Evolutionary conservation across 2,329 filamentous ascomycete genomes (phyloP).

Genomic region (Penicillium sp.): DNA sequence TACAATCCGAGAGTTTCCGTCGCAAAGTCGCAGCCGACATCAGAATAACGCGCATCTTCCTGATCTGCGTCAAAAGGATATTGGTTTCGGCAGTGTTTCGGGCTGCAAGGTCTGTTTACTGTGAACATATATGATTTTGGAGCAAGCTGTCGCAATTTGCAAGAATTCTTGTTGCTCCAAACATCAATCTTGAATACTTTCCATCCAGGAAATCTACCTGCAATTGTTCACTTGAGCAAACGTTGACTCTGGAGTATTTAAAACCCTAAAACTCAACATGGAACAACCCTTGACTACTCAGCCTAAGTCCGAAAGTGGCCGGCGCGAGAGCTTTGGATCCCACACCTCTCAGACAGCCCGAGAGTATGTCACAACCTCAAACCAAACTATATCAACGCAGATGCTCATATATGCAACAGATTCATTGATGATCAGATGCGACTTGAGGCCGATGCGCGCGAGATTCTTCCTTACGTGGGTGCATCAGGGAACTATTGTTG

Average conservation of each 20-base stretch:
- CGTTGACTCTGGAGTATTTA: not conserved
- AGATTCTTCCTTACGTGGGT: conserved; percentile 86
- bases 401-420: conserved; percentile 44
- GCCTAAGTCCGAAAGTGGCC: conserved; percentile 16
- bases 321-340: conserved; percentile 46
- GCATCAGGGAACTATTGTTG: not conserved
- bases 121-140: not conserved
- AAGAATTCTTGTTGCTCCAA: not conserved
- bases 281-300: conserved; percentile 13
- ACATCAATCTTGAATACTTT: not conserved
- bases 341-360: conserved; percentile 71
- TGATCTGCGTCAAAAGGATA: not conserved
- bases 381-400: not conserved
- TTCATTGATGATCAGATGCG: conserved; percentile 88
- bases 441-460: conserved; percentile 91
- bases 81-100: not conserved
- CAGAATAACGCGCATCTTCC: not conserved
- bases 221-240: not conserved
- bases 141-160: not conserved
- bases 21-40: not conserved
- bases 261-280: conserved; percentile 19
- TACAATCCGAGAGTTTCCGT: not conserved
- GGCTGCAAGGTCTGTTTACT: not conserved
- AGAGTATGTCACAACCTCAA: conserved; percentile 52
- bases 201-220: too few species aligned